These are phyloP conservation scores for Talaromyces verruculosus DNA, from an alignment of 2,329 filamentous ascomycete species.

Conservation along the genomic window DNA sequence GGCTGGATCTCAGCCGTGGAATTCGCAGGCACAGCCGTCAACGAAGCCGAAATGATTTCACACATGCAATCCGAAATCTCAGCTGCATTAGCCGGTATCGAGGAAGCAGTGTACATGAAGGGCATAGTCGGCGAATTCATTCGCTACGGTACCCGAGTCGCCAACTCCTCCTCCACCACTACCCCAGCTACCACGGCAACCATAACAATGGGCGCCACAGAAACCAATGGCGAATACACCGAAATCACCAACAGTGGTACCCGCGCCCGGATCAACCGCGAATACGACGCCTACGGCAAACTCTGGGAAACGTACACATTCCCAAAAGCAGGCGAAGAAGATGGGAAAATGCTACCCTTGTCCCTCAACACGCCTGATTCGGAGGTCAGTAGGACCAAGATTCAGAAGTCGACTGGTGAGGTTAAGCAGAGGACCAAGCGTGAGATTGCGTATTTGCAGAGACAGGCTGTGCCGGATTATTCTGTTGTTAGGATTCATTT, in stretches of 20 bases:
- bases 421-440: constrained; percentile 66
- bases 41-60: constrained; percentile 47
- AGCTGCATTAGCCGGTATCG: constrained; percentile 48
- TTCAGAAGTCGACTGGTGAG: constrained; percentile 67
- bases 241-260: constrained; percentile 29
- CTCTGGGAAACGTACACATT: constrained; percentile 23
- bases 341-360: constrained; percentile 62
- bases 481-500: constrained; percentile 75
- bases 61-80: constrained; percentile 52
- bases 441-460: constrained; percentile 74
- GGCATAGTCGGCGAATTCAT: constrained; percentile 50
- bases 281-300: constrained; percentile 21
- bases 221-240: constrained; percentile 42
- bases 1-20: constrained; percentile 47
- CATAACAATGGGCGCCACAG: constrained; percentile 38
- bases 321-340: constrained; percentile 35
- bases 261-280: constrained; percentile 17
- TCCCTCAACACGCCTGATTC: constrained; percentile 61
- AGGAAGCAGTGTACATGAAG: constrained; percentile 49
- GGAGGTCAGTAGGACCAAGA: constrained; percentile 46
- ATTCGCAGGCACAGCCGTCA: constrained; percentile 34
- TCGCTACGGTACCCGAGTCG: constrained; percentile 32
- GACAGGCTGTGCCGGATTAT: constrained; percentile 78
- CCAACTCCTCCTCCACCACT: constrained; percentile 14
- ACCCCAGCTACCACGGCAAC: constrained; percentile 20